Evolutionary conservation across 2,329 filamentous ascomycete genomes (phyloP).

Genomic region (Paecilomyces formosus): DNA sequence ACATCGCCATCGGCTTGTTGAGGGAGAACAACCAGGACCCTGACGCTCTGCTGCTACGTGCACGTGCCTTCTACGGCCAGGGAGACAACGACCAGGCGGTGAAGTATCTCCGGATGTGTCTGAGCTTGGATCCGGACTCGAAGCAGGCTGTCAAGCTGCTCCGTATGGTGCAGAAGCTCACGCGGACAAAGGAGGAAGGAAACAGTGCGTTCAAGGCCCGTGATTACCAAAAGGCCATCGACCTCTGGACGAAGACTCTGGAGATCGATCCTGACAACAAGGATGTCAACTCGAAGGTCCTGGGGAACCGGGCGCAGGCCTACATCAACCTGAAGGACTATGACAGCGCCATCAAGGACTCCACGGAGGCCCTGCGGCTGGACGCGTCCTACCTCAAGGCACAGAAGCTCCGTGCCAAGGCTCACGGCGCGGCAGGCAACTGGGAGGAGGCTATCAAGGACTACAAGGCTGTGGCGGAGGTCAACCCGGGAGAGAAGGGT

Average conservation of each 20-base stretch:
- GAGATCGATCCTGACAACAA: slow-evolving; percentile 82
- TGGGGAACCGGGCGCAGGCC: slow-evolving; percentile 88
- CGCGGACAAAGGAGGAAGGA: slow-evolving; percentile 88
- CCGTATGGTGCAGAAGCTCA: slow-evolving; percentile 81
- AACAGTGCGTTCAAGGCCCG: slow-evolving; percentile 84
- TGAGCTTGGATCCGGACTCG: slow-evolving; percentile 87
- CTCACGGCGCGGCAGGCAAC: slow-evolving; percentile 71
- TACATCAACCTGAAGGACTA: slow-evolving; percentile 73
- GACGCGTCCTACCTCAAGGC: slow-evolving; percentile 85
- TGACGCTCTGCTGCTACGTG: slow-evolving; percentile 84
- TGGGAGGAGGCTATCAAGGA: slow-evolving; percentile 91
- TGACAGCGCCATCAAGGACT: slow-evolving; percentile 74
- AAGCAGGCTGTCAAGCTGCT: slow-evolving; percentile 82
- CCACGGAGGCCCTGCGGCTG: slow-evolving; percentile 71
- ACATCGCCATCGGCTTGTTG: slow-evolving; percentile 80
- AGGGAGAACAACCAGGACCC: slow-evolving; percentile 85
- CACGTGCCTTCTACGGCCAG: slow-evolving; percentile 78
- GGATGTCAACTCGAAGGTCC: slow-evolving; percentile 86
- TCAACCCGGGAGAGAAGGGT: slow-evolving; percentile 71
- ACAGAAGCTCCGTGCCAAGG: slow-evolving; percentile 88
- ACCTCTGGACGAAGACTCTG: slow-evolving; percentile 76
- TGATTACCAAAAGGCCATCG: slow-evolving; percentile 70
- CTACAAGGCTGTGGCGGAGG: slow-evolving; percentile 77
- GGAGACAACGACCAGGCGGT: slow-evolving; percentile 94
- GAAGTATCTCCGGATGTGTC: slow-evolving; percentile 82